Conservation (phyloP, 192 early-diverging fungal species). For the Coemansia sp. region DNA sequence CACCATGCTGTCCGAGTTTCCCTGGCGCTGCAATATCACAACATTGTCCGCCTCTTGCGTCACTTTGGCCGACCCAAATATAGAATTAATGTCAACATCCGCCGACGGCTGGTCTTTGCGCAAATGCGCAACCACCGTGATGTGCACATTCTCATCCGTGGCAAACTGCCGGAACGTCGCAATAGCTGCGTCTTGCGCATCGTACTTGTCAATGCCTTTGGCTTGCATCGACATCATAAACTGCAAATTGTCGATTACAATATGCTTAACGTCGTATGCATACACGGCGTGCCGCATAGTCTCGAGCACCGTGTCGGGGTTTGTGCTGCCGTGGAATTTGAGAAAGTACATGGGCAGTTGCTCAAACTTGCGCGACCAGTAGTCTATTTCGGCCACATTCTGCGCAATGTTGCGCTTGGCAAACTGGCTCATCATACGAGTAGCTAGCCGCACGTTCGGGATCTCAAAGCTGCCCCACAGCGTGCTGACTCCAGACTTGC, state of each 20-base stretch:
- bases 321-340: conserved; percentile 73
- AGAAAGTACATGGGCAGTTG: conserved; percentile 73
- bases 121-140: conserved; percentile 71
- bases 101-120: conserved; percentile 61
- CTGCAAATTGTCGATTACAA: conserved; percentile 74
- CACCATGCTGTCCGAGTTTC: conserved; percentile 34
- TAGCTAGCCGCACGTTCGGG: conserved; percentile 64
- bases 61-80: conserved; percentile 73
- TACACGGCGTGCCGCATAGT: conserved; percentile 69
- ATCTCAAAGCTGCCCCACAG: conserved; percentile 81
- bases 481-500: conserved; percentile 65
- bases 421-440: conserved; percentile 69
- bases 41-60: conserved; percentile 80
- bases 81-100: conserved; percentile 65
- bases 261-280: conserved; percentile 69
- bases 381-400: conserved; percentile 55
- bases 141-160: conserved; percentile 67
- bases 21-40: conserved; percentile 61
- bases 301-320: conserved; percentile 61
- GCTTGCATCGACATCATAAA: conserved; percentile 73
- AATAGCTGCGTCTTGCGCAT: conserved; percentile 67
- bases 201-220: conserved; percentile 62
- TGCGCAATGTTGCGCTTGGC: conserved; percentile 58
- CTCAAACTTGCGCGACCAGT: conserved; percentile 64
- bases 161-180: conserved; percentile 65